Percentiles rank a stretch among this genome's conserved stretches.
phyloP scores from a whole-genome alignment of 2,329 filamentous ascomycete genomes.

The Aspergillus tamarii region DNA sequence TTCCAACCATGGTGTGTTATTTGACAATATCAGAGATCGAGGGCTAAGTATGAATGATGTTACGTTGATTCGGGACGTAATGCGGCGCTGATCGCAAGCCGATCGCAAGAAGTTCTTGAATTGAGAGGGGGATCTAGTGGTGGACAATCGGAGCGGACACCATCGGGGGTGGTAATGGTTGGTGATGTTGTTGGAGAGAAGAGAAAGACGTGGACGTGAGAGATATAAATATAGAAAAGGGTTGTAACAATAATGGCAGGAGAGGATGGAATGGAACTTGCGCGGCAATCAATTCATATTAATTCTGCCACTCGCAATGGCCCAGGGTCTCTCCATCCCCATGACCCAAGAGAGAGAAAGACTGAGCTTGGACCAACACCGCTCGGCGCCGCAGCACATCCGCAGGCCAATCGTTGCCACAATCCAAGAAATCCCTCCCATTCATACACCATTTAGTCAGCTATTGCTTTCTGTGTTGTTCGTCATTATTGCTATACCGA shows the following conservation, averaged over 20 bases:
- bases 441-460: slow-evolving; percentile 27
- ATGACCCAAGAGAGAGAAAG: slow-evolving; percentile 4
- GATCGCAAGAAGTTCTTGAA: slow-evolving; percentile 7
- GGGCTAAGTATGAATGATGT: slow-evolving; percentile 5
- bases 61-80: slow-evolving; percentile 5
- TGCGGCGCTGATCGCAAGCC: slow-evolving; percentile 7
- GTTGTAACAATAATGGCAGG: neutral
- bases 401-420: slow-evolving; percentile 23
- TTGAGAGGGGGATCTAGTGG: neutral
- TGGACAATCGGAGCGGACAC: neutral
- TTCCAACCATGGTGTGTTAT: slow-evolving; percentile 60
- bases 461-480: slow-evolving; percentile 14
- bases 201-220: neutral
- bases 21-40: neutral
- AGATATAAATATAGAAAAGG: neutral
- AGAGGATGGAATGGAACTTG: neutral
- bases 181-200: neutral
- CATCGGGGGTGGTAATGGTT: neutral
- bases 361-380: slow-evolving; percentile 29
- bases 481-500: slow-evolving; percentile 3
- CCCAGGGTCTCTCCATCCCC: slow-evolving; percentile 6
- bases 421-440: slow-evolving; percentile 4
- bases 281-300: slow-evolving; percentile 2
- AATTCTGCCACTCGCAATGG: neutral
- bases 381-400: slow-evolving; percentile 23